phyloP scores from a whole-genome alignment of 768 basidiomycete species.

The Russula griseocarnosa region DNA sequence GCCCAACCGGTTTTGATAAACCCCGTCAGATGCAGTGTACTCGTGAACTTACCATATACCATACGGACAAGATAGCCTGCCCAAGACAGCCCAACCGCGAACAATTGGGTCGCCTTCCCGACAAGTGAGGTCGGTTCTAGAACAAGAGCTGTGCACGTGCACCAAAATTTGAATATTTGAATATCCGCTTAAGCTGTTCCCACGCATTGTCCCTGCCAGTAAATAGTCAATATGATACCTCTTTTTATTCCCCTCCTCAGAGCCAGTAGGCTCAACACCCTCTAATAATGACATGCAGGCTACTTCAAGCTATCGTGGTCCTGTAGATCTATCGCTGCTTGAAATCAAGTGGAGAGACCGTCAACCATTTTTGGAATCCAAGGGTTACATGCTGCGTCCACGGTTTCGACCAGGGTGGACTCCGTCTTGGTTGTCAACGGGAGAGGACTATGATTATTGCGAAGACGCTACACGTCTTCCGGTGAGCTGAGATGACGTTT shows the following conservation, averaged over 20 bases:
- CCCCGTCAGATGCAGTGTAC: no score
- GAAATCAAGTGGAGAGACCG: conserved; percentile 23
- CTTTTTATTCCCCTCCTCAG: neutral
- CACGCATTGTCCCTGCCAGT: neutral
- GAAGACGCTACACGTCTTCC: no score
- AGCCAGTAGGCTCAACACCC: no score
- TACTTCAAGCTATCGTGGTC: neutral
- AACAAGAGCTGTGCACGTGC: conserved; percentile 5
- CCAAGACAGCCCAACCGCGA: no score
- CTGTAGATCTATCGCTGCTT: neutral
- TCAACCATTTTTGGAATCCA: conserved; percentile 18
- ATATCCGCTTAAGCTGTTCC: neutral
- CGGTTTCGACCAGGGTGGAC: no score
- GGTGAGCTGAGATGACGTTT: neutral
- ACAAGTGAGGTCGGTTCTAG: neutral
- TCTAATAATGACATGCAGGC: neutral
- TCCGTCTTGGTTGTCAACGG: no score
- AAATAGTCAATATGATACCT: neutral
- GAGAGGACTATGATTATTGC: no score
- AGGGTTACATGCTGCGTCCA: conserved; percentile 16
- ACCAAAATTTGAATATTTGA: conserved; percentile 4
- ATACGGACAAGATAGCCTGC: neutral
- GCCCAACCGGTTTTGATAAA: no score
- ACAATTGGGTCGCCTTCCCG: neutral
- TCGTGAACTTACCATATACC: neutral